Percentiles rank a stretch among this genome's conserved stretches.
Evolutionary conservation across 2,329 filamentous ascomycete genomes (phyloP).

Genomic region (Dactylellina cionopaga): DNA sequence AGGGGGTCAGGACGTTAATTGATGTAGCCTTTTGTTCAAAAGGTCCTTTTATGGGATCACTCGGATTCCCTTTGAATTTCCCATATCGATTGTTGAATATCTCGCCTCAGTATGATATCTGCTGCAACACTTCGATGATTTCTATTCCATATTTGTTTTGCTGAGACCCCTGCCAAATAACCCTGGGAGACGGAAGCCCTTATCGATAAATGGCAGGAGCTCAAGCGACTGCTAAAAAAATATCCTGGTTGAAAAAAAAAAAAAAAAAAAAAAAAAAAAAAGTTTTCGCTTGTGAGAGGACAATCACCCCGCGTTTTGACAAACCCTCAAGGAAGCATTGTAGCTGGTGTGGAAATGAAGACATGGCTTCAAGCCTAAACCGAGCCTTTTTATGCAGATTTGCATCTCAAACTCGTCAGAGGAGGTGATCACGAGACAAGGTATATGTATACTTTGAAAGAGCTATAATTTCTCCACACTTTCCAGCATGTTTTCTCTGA

Average conservation of each 20-base stretch:
- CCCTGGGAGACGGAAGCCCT: conserved; percentile 31
- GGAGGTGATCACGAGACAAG: conserved; percentile 51
- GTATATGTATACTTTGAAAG: conserved; percentile 17
- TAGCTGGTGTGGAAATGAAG: background rate
- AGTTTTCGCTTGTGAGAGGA: conserved; percentile 24
- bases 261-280: conserved; percentile 24
- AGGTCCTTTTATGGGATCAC: too few relatives aligned
- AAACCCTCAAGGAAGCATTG: background rate
- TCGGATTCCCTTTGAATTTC: background rate
- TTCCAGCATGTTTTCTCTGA: conserved; percentile 33
- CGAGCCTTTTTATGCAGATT: conserved; percentile 24
- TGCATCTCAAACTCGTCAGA: conserved; percentile 39
- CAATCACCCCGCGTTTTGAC: conserved; percentile 41
- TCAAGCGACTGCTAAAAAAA: conserved; percentile 39
- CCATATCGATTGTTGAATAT: background rate
- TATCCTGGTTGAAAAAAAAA: conserved; percentile 36
- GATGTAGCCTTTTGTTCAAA: too few relatives aligned
- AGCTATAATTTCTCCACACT: conserved; percentile 32
- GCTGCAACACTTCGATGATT: background rate
- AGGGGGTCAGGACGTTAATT: background rate
- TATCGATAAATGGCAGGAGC: conserved; percentile 52
- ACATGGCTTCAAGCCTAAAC: conserved; percentile 39
- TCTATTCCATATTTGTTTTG: conserved; percentile 2
- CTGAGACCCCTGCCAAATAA: conserved; percentile 33
- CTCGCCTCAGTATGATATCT: too few relatives aligned